Conservation (phyloP, 2,329 filamentous ascomycete species). For the Calonectria naviculata region DNA sequence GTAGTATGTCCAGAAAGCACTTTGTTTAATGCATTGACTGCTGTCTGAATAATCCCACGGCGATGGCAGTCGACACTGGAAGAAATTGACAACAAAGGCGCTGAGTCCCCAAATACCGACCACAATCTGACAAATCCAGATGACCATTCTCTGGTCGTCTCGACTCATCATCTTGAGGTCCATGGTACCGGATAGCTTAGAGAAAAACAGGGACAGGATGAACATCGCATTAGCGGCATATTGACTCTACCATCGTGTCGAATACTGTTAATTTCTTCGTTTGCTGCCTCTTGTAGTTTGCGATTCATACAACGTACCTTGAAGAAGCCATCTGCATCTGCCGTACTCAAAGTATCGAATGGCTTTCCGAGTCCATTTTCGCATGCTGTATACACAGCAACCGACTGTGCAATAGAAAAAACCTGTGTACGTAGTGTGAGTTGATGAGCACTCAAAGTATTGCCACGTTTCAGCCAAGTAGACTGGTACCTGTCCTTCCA, state of each 20-base stretch:
- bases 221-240: slow-evolving; percentile 41
- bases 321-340: slow-evolving; percentile 32
- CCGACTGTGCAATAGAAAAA: slow-evolving; percentile 36
- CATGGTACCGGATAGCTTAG: slow-evolving; percentile 42
- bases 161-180: slow-evolving; percentile 37
- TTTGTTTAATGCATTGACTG: slow-evolving; percentile 34
- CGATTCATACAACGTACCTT: slow-evolving; percentile 31
- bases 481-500: neutral
- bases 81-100: slow-evolving; percentile 38
- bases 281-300: neutral
- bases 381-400: slow-evolving; percentile 29
- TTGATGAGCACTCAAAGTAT: neutral
- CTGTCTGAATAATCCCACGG: slow-evolving; percentile 42
- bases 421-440: slow-evolving; percentile 23
- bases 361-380: slow-evolving; percentile 39
- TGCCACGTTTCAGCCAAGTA: neutral
- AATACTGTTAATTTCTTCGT: slow-evolving; percentile 5
- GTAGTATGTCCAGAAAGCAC: slow-evolving; percentile 40
- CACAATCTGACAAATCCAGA: slow-evolving; percentile 30
- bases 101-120: slow-evolving; percentile 37
- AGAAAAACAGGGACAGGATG: slow-evolving; percentile 37
- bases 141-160: slow-evolving; percentile 34
- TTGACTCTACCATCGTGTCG: slow-evolving; percentile 28
- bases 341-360: slow-evolving; percentile 24
- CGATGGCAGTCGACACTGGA: slow-evolving; percentile 39